phyloP scores from a whole-genome alignment of 2,329 filamentous ascomycete species.

The Knufia fluminis region DNA sequence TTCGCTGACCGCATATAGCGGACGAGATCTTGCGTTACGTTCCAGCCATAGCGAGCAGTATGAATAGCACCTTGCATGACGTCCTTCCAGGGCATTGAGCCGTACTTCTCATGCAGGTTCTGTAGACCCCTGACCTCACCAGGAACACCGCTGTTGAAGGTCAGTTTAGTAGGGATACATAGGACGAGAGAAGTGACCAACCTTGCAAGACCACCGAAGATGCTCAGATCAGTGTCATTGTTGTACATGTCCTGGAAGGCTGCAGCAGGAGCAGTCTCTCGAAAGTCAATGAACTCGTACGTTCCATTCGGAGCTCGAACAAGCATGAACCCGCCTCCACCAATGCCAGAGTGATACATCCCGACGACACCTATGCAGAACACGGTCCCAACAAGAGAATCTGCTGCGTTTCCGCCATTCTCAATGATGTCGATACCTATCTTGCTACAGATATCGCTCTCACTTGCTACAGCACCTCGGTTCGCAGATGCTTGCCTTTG shows the following conservation, averaged over 20 bases:
- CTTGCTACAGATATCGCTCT: constrained; percentile 58
- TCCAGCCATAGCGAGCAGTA: constrained; percentile 65
- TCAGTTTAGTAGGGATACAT: constrained; percentile 1
- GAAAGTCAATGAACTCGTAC: constrained; percentile 82
- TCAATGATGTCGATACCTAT: constrained; percentile 58
- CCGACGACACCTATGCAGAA: constrained; percentile 66
- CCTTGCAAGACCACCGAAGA: constrained; percentile 63
- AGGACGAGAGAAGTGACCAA: constrained; percentile 22
- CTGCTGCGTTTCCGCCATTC: constrained; percentile 61
- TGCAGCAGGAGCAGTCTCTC: constrained; percentile 76
- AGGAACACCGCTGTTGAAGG: constrained; percentile 41
- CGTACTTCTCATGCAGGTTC: constrained; percentile 58
- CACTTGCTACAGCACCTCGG: constrained; percentile 59
- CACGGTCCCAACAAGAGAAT: constrained; percentile 64
- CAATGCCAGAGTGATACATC: constrained; percentile 73
- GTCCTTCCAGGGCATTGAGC: constrained; percentile 57
- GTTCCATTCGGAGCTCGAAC: constrained; percentile 62
- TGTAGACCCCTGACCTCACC: constrained; percentile 65
- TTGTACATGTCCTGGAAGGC: constrained; percentile 79
- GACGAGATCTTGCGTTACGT: constrained; percentile 63
- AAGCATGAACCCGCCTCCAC: constrained; percentile 84
- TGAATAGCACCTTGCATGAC: constrained; percentile 66
- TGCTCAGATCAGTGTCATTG: constrained; percentile 56
- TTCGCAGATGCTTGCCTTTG: constrained; percentile 18
- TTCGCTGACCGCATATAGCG: constrained; percentile 57